Evolutionary conservation across 2,329 filamentous ascomycete species (phyloP), one percentile per base, ranked within the genome.

Genomic region (Colletotrichum noveboracense): DNA sequence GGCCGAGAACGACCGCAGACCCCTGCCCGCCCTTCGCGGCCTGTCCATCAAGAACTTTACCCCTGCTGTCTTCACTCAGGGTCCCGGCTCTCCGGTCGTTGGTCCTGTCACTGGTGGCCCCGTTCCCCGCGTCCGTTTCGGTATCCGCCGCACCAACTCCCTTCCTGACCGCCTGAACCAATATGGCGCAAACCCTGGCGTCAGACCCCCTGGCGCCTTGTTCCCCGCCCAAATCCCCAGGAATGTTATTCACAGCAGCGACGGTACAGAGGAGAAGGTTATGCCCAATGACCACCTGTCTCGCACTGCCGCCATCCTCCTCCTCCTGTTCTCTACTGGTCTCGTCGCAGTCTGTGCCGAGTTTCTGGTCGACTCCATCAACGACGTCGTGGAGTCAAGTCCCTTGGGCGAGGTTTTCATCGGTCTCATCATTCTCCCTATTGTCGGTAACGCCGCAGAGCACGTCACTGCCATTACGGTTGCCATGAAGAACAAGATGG

Each of bases 401-500:
- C 87, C 88, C 0, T 83, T 95, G 8, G 89, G 90, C 73, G 92
- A 94, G 81, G 89, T 90, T 7, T 94, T 94, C 76, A 93, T 95
- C 69, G 93, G 93, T 77, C 87, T 95, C 16, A 94, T 95, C 78
- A 91, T 95, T 76, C 86, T 95, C 3, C 93, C 93, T 10, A 93
- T 95, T 72, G 93, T 94, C 16, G 93, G 93, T 69, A 95, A 95
- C 78, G 93, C 93, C 1, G 93, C 93, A 1, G 93, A 95, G 83
- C 93, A 94, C 82, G 91, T 94, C 14, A 94, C 93, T 5, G 92
- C 93, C 6, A 89, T 94, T 26, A 92, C 91, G 7, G 93, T 94
- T 9, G 93, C 93, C 0, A 90, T 91, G 84, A 94, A 94, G 85
- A 94, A 94, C 84, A 94, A 95, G 86, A 94, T 94, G 92, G 93